Percentiles rank a stretch among this genome's conserved stretches.
phyloP scores from a whole-genome alignment of 1,139 yeast species.

The Saccharomyces hybrid region DNA sequence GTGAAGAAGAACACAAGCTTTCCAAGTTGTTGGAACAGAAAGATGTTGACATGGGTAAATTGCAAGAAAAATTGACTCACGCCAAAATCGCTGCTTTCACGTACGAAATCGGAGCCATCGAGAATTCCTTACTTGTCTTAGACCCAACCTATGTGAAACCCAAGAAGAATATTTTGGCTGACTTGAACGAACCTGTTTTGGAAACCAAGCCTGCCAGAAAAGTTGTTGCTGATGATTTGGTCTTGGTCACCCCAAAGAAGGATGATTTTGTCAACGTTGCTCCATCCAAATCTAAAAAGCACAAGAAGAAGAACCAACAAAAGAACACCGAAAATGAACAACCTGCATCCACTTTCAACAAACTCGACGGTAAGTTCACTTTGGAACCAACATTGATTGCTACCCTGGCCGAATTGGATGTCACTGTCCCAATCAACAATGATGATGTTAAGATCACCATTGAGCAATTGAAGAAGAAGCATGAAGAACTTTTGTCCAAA shows the following conservation, averaged over 20 bases:
- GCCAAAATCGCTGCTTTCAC: conserved; percentile 85
- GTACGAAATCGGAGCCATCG: conserved; percentile 64
- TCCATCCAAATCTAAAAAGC: conserved; percentile 49
- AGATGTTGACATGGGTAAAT: conserved; percentile 53
- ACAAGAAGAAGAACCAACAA: conserved; percentile 41
- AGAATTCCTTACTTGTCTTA: conserved; percentile 60
- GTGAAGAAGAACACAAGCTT: conserved; percentile 60
- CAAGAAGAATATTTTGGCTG: conserved; percentile 25
- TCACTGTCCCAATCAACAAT: conserved; percentile 70
- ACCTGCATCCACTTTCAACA: conserved; percentile 22
- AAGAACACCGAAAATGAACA: conserved; percentile 24
- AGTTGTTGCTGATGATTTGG: conserved; percentile 52
- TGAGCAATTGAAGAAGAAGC: conserved; percentile 64
- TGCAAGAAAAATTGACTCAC: conserved; percentile 56
- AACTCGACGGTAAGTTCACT: conserved; percentile 44
- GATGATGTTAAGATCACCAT: conserved; percentile 67
- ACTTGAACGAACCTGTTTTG: conserved; percentile 29
- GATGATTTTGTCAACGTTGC: conserved; percentile 38
- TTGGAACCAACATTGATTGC: conserved; percentile 78
- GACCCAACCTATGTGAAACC: conserved; percentile 75
- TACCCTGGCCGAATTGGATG: conserved; percentile 66
- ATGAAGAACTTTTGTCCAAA: conserved; percentile 58
- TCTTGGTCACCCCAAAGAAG: conserved; percentile 58
- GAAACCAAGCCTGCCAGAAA: conserved; percentile 31
- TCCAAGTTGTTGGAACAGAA: conserved; percentile 51